Evolutionary conservation across 2,329 filamentous ascomycete species (phyloP), one percentile per base, ranked within the genome.

Genomic region (Apiospora phragmitis): DNA sequence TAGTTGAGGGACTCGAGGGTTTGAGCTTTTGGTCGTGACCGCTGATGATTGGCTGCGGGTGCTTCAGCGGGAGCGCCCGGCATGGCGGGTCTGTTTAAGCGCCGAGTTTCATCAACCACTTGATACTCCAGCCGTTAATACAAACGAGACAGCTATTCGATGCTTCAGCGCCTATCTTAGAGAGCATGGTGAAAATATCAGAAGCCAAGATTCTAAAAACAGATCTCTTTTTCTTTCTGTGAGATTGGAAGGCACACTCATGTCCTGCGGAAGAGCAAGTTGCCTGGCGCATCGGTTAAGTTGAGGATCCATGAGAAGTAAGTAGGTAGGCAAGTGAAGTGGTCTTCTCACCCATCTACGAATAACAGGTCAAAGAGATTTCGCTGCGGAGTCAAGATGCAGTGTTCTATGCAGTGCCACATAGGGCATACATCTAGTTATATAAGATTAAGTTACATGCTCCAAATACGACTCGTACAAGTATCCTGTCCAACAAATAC

Each of bases 91-190:
- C 47, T 38, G 29, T 38, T 51, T 49, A 68, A 68, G 67, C 67
- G 67, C 67, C 47, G 67, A 26, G 43, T 68, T 68, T 68, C 67
- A 67, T 67, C 26, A 35, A 67, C 65, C 65, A 67, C 65, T 67
- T 45, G 65, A 42, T 42, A 66, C 24, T 45, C 65, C 38, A 21
- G 45, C 38, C 38, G 38, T 45, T 24, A 45, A 67, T 43, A 67
- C 38, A 42, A 38, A 67, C 65, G 42, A 42, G 38, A 67, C 55
- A n/a, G 9, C 32, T 14, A 62, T 18, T n/a, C 14, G 32, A 38
- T 38, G 55, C 29, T n/a, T 62, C 18, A 32, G 55, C 55, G 55
- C 32, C 55, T 62, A 62, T 38, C n/a, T 26, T n/a, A 18, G 29
- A 29, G 29, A 35, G 18, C 21, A n/a, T 59, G 21, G 43, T n/a